Conservation (phyloP, 768 basidiomycete genomes). For the Filobasidium floriforme region DNA sequence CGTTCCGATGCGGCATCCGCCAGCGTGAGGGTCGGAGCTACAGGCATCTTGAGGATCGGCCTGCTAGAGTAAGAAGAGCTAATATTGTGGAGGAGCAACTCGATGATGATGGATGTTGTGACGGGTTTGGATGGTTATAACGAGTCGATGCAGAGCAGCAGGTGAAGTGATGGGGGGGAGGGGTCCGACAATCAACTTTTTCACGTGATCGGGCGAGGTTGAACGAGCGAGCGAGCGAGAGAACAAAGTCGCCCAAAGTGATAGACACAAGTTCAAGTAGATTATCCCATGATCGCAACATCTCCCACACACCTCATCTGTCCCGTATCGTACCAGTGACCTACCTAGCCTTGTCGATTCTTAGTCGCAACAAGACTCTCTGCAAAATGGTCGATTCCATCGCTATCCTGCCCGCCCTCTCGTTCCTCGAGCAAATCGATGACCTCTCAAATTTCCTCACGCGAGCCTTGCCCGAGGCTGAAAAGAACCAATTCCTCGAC, state of each 20-base stretch:
- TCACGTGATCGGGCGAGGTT: background rate
- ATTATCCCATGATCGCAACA: no score
- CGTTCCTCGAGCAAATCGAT: slow-evolving; percentile 38
- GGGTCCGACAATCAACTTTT: no score
- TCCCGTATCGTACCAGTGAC: no score
- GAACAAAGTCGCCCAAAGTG: slow-evolving; percentile 11
- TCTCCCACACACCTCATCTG: no score
- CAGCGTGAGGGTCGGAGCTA: background rate
- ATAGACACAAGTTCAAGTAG: no score
- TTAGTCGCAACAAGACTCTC: background rate
- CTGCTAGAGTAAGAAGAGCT: no score
- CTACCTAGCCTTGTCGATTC: no score
- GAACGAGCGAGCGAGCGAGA: background rate
- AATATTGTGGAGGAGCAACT: no score
- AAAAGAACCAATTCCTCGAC: slow-evolving; percentile 27
- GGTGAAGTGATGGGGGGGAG: no score
- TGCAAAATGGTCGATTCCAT: slow-evolving; percentile 39
- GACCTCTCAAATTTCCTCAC: slow-evolving; percentile 39
- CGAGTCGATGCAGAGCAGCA: no score
- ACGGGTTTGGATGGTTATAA: no score
- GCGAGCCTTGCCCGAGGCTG: slow-evolving; percentile 32
- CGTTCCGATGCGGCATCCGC: slow-evolving; percentile 62
- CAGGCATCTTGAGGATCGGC: background rate
- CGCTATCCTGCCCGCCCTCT: slow-evolving; percentile 41
- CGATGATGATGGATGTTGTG: no score